Conservation (phyloP, 2,329 filamentous ascomycete genomes). For the Xylaria sp. region DNA sequence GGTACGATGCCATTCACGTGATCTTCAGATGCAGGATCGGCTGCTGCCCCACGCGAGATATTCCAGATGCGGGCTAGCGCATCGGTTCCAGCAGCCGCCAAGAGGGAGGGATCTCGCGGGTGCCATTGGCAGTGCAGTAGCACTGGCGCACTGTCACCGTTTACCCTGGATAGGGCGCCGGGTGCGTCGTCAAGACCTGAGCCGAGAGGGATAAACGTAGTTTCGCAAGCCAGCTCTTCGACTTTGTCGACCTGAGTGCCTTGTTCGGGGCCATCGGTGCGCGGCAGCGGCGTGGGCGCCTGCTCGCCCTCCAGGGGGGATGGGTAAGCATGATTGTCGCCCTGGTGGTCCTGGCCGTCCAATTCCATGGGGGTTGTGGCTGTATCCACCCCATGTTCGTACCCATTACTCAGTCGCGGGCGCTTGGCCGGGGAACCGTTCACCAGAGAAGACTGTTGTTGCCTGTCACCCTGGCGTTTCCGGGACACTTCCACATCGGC, state of each 20-base stretch:
- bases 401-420: conserved; percentile 70
- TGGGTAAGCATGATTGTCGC: conserved; percentile 69
- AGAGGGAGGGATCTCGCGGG: conserved; percentile 71
- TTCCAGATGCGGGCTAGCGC: conserved; percentile 77
- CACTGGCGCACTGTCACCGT: conserved; percentile 65
- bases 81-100: conserved; percentile 76
- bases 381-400: conserved; percentile 65
- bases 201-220: conserved; percentile 69
- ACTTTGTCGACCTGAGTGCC: conserved; percentile 74
- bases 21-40: conserved; percentile 58
- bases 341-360: conserved; percentile 59
- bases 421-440: conserved; percentile 70
- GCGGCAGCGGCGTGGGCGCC: conserved; percentile 62
- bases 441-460: conserved; percentile 58
- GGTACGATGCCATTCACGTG: conserved; percentile 59
- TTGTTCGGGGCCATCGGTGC: conserved; percentile 71
- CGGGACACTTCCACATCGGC: conserved; percentile 59
- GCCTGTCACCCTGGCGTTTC: conserved; percentile 62
- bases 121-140: conserved; percentile 77
- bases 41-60: conserved; percentile 64
- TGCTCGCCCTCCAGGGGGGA: conserved; percentile 71
- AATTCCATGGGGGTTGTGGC: conserved; percentile 70
- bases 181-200: conserved; percentile 43
- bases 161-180: conserved; percentile 48
- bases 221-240: conserved; percentile 67